Base-by-base conservation (phyloP, 371 early-diverging fungal genomes). In the Lichtheimia hyalospora region DNA sequence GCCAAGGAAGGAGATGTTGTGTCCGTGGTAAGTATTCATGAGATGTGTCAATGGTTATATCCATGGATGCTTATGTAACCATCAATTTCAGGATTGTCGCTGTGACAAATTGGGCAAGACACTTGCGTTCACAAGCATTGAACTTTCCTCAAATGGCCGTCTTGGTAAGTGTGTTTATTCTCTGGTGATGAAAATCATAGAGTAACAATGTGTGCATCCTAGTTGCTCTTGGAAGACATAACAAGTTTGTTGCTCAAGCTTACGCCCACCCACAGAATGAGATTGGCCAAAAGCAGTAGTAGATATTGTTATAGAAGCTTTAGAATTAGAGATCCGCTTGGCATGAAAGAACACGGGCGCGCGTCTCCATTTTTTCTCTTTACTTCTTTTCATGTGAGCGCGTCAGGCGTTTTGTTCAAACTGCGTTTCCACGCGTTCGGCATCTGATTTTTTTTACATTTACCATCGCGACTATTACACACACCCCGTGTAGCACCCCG, bases 21-120 rank as follows among this genome's bases (percentile, higher is more conserved):
- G 2, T 62, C 66, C 14, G 70, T 85, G 25, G 81, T 75, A 71
- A 43, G 68, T 44, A 12, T 39, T 15, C 21, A 40, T 39, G 28
- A n/a, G n/a, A n/a, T 25, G 6, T 40, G 5, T n/a, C 46, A 46
- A 21, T 46, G 21, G n/a, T 16, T 40, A 18, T 49, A 23, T 25
- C 8, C 5, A 63, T 60, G 8, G 21, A 5, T n/a, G 21, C 13
- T 13, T 10, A 46, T n/a, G 20, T 41, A 27, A 49, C 50, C 40
- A 21, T 39, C 13, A 24, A 28, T 25, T 3, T 52, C n/a, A 81
- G 82, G 72, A 84, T 39, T 82, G 85, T 18, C 67, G 75, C 24
- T 85, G 84, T 40, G 83, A 83, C 58, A 85, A 82, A 53, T 43
- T 87, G 23, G 88, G 88, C 46, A 85, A 83, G 43, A 81, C 86